Evolutionary conservation across 768 basidiomycete species (phyloP), one percentile per base, ranked within the genome.

Genomic region (Ramaria sp.): DNA sequence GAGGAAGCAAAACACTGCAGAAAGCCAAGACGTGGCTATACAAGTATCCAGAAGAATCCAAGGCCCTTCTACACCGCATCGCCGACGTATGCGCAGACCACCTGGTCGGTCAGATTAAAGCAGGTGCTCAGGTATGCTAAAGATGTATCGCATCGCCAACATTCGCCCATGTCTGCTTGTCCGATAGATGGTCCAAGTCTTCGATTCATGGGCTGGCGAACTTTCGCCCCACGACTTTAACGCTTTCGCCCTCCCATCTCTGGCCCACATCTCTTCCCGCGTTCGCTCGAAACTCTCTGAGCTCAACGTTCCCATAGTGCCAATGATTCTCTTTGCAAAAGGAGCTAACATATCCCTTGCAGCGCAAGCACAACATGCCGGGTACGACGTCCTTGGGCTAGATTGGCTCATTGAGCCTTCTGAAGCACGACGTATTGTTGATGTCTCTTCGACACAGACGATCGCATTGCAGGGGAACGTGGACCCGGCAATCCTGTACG

Each of bases 151-250:
- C 18, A 32, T 18, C 39, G 9, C 42, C 25, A n/a, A 28, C 25
- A 22, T 22, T 28, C 28, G 9, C 15, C 24, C 41, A 27, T 13
- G 22, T 39, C 22, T 38, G 6, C 22, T 34, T 10, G n/a, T 10
- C 48, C 34, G 20, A 15, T 61, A 99, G 94, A 74, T 96, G 44
- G 74, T 98, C 5, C 96, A 99, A 79, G 78, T 99, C 12, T 99
- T 99, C 63, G 96, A 99, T 68, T 97, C 96, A 0, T 90, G 88
- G 79, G 96, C 89, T 8, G 88, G 88, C 48, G 94, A 96, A 64
- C 76, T 99, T 55, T 85, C 94, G 3, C 90, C 86, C 1, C 72
- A 88, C 63, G 88, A 97, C 65, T 98, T 95, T 69, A 66, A 69
- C 28, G 71, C 74, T 48, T 98, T 96, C 70, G 85, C 94, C 43